A percentile compares a stretch with the other conserved stretches of the same genome.
These are phyloP conservation scores for Xylariales sp. DNA, from an alignment of 2,329 filamentous ascomycete species.

Conservation along the genomic window DNA sequence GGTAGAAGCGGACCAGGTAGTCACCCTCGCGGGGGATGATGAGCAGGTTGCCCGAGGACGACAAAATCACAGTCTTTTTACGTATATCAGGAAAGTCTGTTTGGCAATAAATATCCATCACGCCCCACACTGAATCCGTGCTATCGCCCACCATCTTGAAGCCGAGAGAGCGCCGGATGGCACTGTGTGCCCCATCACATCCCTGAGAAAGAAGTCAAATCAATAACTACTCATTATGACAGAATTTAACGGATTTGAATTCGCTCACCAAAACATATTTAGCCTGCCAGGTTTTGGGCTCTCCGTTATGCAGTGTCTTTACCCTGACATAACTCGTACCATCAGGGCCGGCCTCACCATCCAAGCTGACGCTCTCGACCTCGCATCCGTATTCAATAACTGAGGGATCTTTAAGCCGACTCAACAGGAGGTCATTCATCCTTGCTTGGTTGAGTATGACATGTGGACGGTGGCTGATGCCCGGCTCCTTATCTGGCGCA, in stretches of 20 bases:
- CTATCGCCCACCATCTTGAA: conserved; percentile 49
- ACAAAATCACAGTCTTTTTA: conserved; percentile 50
- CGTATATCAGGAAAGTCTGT: conserved; percentile 62
- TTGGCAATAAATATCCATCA: conserved; percentile 48
- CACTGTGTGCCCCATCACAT: conserved; percentile 47
- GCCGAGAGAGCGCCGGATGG: conserved; percentile 44
- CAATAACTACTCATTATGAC: background rate
- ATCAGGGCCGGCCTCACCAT: conserved; percentile 31
- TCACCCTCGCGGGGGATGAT: conserved; percentile 59
- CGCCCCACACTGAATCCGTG: conserved; percentile 20
- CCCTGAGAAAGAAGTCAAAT: no score
- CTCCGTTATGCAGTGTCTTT: conserved; percentile 34
- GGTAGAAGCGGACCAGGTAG: conserved; percentile 56
- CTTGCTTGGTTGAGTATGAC: conserved; percentile 54
- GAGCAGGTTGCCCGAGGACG: conserved; percentile 49
- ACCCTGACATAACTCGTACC: conserved; percentile 40
- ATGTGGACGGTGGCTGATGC: conserved; percentile 49
- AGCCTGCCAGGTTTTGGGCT: conserved; percentile 34
- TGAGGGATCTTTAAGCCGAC: conserved; percentile 28
- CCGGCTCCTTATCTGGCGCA: conserved; percentile 49
- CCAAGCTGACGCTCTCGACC: conserved; percentile 46
- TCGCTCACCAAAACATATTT: conserved; percentile 47
- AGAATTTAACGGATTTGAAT: background rate
- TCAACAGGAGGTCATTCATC: conserved; percentile 51
- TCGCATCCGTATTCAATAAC: conserved; percentile 52